These are phyloP conservation scores for Penicillium sp. DNA, from an alignment of 2,329 filamentous ascomycete genomes.

Conservation along the genomic window DNA sequence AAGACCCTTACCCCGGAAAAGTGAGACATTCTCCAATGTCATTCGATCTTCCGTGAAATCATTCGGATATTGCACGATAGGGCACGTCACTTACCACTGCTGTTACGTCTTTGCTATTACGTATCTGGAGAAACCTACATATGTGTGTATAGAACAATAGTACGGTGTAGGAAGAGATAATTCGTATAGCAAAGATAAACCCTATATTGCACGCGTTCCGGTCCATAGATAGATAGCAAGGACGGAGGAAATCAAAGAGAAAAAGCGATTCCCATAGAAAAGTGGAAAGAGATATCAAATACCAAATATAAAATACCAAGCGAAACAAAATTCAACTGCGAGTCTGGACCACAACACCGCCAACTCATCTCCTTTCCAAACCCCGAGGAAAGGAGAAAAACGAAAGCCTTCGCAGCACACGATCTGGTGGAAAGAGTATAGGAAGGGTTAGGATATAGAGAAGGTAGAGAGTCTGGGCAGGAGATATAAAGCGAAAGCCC, in stretches of 20 bases:
- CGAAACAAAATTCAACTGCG: not conserved
- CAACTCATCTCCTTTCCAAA: not conserved
- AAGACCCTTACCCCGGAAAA: constrained; percentile 4
- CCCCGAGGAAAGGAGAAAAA: not conserved
- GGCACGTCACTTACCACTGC: not conserved
- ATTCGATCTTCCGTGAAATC: not conserved
- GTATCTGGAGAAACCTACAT: not conserved
- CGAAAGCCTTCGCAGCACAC: constrained; percentile 5
- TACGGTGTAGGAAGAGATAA: not conserved
- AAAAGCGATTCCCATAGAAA: not conserved
- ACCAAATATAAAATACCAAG: not conserved
- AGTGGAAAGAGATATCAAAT: not conserved
- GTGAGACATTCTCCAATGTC: constrained; percentile 1
- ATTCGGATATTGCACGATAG: not conserved
- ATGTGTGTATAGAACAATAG: too few relatives aligned
- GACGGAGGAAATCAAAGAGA: not conserved
- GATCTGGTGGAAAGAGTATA: not conserved
- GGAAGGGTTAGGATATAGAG: not conserved
- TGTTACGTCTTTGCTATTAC: not conserved
- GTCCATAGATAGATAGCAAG: not conserved
- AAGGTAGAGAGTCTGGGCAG: not conserved
- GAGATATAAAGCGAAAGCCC: constrained; percentile 1
- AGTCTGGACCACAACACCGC: constrained; percentile 8
- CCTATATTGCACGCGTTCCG: not conserved
- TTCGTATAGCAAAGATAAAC: not conserved